Percentiles rank a stretch among this genome's conserved stretches.
Evolutionary conservation across 305 asterid genomes (phyloP).

Genomic region (Solanum hybrid): DNA sequence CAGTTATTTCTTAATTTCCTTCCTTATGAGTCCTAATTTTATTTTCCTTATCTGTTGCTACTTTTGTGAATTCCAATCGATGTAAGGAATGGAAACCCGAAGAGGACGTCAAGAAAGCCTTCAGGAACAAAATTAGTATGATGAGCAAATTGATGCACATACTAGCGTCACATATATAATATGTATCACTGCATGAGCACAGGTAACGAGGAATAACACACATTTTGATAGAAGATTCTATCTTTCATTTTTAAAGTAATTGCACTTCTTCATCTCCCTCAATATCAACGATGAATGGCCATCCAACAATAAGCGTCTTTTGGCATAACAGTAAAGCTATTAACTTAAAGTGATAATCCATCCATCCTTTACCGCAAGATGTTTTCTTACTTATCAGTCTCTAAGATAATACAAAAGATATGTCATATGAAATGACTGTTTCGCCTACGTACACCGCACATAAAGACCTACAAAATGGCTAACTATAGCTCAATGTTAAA

Average conservation of each 20-base stretch:
- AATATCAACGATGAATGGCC: not conserved
- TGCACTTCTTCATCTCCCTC: not conserved
- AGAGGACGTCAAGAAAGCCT: not conserved
- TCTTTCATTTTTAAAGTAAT: not conserved
- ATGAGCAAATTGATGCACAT: not conserved
- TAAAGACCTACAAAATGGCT: too few species aligned
- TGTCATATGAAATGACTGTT: too few species aligned
- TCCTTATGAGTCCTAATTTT: not conserved
- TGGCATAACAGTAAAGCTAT: not conserved
- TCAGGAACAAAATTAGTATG: not conserved
- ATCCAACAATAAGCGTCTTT: not conserved
- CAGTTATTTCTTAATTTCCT: not conserved
- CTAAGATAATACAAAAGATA: not conserved
- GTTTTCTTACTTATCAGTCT: not conserved
- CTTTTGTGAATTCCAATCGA: not conserved
- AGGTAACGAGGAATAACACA: not conserved
- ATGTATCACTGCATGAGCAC: not conserved
- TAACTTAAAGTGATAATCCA: not conserved
- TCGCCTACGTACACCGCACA: too few species aligned
- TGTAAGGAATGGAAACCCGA: not conserved
- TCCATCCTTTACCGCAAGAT: not conserved
- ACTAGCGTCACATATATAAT: not conserved
- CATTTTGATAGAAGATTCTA: not conserved
- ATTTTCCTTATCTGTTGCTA: not conserved
- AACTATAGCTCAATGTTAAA: too few species aligned